Conservation (phyloP, 1,284 basidiomycete species). For the Psilocybe mexicana region DNA sequence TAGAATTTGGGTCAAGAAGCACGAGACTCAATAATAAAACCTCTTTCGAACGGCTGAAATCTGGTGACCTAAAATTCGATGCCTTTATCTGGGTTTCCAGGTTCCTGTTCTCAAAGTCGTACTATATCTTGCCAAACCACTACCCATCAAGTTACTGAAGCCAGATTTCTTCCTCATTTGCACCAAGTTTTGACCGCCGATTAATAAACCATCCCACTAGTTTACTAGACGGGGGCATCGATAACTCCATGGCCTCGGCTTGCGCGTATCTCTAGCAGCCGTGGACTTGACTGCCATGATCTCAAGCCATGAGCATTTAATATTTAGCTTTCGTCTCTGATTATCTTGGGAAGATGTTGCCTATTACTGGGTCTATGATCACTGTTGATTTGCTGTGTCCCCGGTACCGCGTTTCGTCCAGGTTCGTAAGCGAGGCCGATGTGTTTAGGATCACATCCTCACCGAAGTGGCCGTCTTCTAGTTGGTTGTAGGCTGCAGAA, state of each 20-base stretch:
- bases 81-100: background rate
- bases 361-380: background rate
- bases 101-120: background rate
- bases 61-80: background rate
- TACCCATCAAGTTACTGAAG: background rate
- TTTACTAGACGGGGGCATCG: background rate
- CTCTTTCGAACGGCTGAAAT: background rate
- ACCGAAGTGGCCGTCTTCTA: conserved; percentile 6
- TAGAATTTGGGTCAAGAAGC: background rate
- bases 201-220: background rate
- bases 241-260: background rate
- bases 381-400: conserved; percentile 3
- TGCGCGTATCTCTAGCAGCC: background rate
- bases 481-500: background rate
- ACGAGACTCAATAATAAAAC: background rate
- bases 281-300: background rate
- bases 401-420: conserved; percentile 14
- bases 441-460: conserved; percentile 1
- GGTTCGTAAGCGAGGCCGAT: background rate
- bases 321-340: background rate
- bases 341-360: background rate
- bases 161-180: background rate
- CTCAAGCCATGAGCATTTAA: background rate
- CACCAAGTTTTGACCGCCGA: background rate
- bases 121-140: background rate